Percentiles rank a stretch among this genome's conserved stretches.
Conservation (phyloP, 176 grass and related monocot genomes). For the Saccharum officinarum region DNA sequence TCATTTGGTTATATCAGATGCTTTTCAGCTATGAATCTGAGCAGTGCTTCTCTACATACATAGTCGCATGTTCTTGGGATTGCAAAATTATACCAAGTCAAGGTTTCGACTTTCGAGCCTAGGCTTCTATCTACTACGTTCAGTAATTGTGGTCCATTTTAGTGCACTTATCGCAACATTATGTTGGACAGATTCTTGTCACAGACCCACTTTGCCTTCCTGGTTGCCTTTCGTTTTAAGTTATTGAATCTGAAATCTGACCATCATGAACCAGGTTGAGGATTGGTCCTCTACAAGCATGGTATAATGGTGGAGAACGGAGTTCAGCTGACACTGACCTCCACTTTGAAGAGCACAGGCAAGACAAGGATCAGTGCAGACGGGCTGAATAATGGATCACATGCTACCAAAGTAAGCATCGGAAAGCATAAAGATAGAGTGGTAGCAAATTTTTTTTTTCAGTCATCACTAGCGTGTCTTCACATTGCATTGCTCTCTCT, state of each 20-base stretch:
- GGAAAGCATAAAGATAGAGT: background rate
- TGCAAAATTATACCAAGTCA: background rate
- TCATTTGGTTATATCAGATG: background rate
- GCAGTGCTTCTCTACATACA: background rate
- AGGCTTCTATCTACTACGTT: background rate
- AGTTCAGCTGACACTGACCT: slow-evolving; percentile 41
- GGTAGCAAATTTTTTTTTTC: background rate
- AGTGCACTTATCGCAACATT: background rate
- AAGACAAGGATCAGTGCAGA: slow-evolving; percentile 35
- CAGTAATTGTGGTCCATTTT: background rate
- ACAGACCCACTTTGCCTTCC: background rate
- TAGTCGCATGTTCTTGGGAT: background rate
- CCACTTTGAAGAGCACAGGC: slow-evolving; percentile 36
- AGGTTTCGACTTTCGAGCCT: background rate
- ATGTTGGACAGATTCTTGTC: background rate
- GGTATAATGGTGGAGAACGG: slow-evolving; percentile 43
- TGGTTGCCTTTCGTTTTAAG: background rate
- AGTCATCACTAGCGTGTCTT: background rate
- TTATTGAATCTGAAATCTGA: background rate
- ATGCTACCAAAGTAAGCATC: slow-evolving; percentile 46
- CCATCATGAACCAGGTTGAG: slow-evolving; percentile 26
- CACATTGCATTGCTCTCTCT: background rate
- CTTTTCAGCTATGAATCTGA: no score
- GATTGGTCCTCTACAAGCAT: slow-evolving; percentile 8
- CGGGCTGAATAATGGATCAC: slow-evolving; percentile 18